Percentiles rank a stretch among this genome's conserved stretches.
These are phyloP conservation scores for Scheffersomyces coipomensis DNA, from an alignment of 805 yeast genomes.

Conservation along the genomic window DNA sequence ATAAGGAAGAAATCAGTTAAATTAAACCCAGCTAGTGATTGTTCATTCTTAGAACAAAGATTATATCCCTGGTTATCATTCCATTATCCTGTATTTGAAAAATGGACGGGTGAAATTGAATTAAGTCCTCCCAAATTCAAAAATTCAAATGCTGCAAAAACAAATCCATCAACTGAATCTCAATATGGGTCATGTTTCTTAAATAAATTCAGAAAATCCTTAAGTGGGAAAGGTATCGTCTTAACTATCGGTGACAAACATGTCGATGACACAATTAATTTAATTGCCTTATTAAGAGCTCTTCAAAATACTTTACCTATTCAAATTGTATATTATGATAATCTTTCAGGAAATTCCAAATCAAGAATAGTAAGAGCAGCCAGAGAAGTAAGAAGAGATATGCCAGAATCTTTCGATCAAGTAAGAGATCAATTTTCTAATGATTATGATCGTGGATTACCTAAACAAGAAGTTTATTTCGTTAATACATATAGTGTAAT, in stretches of 20 bases:
- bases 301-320: conserved; percentile 29
- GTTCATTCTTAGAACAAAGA: conserved; percentile 31
- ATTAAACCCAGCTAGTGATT: conserved; percentile 4
- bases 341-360: conserved; percentile 20
- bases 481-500: conserved; percentile 21
- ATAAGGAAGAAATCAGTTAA: too few species aligned
- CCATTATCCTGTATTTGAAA: conserved; percentile 33
- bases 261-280: conserved; percentile 14
- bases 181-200: conserved; percentile 14
- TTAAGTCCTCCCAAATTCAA: conserved; percentile 20
- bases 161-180: neutral
- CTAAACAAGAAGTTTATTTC: conserved; percentile 24
- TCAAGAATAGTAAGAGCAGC: conserved; percentile 16
- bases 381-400: conserved; percentile 11
- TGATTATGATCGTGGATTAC: conserved; percentile 17
- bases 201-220: conserved; percentile 20
- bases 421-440: conserved; percentile 17
- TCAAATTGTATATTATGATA: conserved; percentile 21
- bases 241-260: conserved; percentile 24
- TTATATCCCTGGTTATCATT: conserved; percentile 39
- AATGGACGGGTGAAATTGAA: conserved; percentile 36
- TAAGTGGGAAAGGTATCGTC: conserved; percentile 31
- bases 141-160: neutral
- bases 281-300: conserved; percentile 26
- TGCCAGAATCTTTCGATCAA: conserved; percentile 18